A percentile compares a stretch with the other conserved stretches of the same genome.
These are phyloP conservation scores for Calonectria pauciramosa DNA, from an alignment of 2,329 filamentous ascomycete species.

Conservation along the genomic window DNA sequence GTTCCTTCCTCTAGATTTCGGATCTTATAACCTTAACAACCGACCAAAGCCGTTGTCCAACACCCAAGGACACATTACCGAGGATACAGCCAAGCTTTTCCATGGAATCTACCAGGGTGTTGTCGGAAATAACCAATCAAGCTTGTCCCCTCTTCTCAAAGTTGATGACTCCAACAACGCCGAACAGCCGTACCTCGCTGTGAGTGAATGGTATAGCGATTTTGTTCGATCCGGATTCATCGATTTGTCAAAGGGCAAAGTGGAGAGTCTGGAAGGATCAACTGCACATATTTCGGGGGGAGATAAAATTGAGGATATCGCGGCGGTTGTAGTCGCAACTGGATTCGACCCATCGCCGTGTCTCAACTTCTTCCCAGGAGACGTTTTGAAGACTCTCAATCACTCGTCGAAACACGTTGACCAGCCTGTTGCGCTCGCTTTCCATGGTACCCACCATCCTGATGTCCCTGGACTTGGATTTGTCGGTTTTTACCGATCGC, in stretches of 20 bases:
- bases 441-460: slow-evolving; percentile 74
- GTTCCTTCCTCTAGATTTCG: slow-evolving; percentile 81
- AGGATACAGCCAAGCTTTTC: slow-evolving; percentile 66
- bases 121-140: slow-evolving; percentile 68
- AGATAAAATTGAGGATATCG: slow-evolving; percentile 66
- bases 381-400: slow-evolving; percentile 69
- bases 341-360: slow-evolving; percentile 78
- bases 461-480: slow-evolving; percentile 78
- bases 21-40: slow-evolving; percentile 77
- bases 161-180: slow-evolving; percentile 56
- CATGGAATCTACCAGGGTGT: slow-evolving; percentile 65
- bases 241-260: slow-evolving; percentile 62
- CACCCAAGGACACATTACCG: slow-evolving; percentile 73
- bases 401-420: slow-evolving; percentile 67
- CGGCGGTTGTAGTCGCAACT: slow-evolving; percentile 80
- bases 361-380: slow-evolving; percentile 72
- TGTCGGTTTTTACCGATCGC: slow-evolving; percentile 86
- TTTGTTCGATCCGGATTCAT: slow-evolving; percentile 79
- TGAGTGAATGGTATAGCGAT: slow-evolving; percentile 80
- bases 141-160: slow-evolving; percentile 59
- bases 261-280: slow-evolving; percentile 51
- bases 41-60: slow-evolving; percentile 72
- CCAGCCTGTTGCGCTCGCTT: slow-evolving; percentile 76
- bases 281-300: slow-evolving; percentile 51
- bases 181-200: slow-evolving; percentile 74